Evolutionary conservation across 2,329 filamentous ascomycete genomes (phyloP).

Genomic region (Penicillium sp.): DNA sequence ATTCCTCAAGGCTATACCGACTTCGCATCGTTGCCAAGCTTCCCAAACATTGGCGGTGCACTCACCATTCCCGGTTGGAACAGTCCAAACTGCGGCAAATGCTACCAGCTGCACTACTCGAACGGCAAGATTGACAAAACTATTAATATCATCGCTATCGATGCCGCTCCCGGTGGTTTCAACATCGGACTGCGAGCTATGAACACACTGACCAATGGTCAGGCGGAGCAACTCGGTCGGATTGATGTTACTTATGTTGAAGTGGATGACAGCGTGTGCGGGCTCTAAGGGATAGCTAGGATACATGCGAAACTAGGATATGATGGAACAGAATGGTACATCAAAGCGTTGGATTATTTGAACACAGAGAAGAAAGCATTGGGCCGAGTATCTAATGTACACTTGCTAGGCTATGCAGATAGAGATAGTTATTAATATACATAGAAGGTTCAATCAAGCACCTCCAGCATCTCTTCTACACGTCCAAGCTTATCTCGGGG

Average conservation of each 20-base stretch:
- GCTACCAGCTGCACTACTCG: slow-evolving; percentile 52
- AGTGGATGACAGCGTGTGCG: slow-evolving; percentile 18
- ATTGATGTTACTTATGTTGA: slow-evolving; percentile 35
- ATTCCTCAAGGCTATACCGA: slow-evolving; percentile 36
- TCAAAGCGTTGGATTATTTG: not conserved
- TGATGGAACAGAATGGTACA: not conserved
- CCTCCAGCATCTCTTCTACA: slow-evolving; percentile 58
- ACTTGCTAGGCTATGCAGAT: not conserved
- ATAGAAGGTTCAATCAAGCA: slow-evolving; percentile 27
- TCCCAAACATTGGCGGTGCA: slow-evolving; percentile 52
- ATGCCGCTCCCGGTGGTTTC: slow-evolving; percentile 48
- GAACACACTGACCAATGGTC: slow-evolving; percentile 49
- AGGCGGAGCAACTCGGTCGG: slow-evolving; percentile 46
- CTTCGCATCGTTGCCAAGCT: slow-evolving; percentile 47
- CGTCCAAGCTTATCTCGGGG: slow-evolving; percentile 67
- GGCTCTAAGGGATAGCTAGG: slow-evolving; percentile 7
- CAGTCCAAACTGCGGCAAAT: slow-evolving; percentile 51
- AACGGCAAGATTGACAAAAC: slow-evolving; percentile 36
- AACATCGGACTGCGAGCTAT: slow-evolving; percentile 51
- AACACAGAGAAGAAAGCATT: not conserved
- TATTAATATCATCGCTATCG: slow-evolving; percentile 52
- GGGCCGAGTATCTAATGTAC: not conserved
- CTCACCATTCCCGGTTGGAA: slow-evolving; percentile 51
- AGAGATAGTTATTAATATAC: slow-evolving; percentile 10
- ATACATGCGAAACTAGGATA: not conserved